Evolutionary conservation across 2,329 filamentous ascomycete genomes (phyloP), one percentile per base, ranked within the genome.

Genomic region (Diaporthe velutina): DNA sequence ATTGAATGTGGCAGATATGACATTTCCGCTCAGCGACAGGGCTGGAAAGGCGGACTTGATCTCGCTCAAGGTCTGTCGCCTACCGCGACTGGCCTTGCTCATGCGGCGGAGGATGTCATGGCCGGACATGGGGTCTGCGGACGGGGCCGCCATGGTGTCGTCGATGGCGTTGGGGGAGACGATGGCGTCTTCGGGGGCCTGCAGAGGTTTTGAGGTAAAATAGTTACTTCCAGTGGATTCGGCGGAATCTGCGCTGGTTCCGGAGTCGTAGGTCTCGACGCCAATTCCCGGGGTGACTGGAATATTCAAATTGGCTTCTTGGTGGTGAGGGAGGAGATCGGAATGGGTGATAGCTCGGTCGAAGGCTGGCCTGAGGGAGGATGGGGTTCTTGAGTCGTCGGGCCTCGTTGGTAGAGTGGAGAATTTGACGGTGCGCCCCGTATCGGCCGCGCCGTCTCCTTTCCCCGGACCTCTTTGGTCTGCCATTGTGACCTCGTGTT

Each of bases 1-100:
- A 76, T 89, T 92, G 78, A 93, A 93, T 25, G 90, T 92, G 28
- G 89, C 90, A 2, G 91, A 93, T 78, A 93, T 92, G 78, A 93
- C 88, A 81, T 90, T 92, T n/a, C 91, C 91, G 76, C 87, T 92
- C 68, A 93, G 84, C 40, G 85, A 84, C 58, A 93, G 82, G 75
- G 90, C 87, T 12, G 90, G 90, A 77, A 90, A 88, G 73, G 86
- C 87, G 73, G 87, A 85, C 78, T 87, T 86, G 76, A 91, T 87
- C 70, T 92, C 89, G 35, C 86, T 84, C 71, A 92, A 82, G 48
- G 89, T 90, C 78, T 90, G 86, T 73, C 84, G 85, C 61, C 80
- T 78, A 30, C 60, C 48, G 64, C 83, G 84, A 74, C 85, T 86
- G 82, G 85, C 86, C 75, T 84, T 79, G 78, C 85, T 88, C 80